Evolutionary conservation across 345 rosid genomes (phyloP).

Genomic region (Eucalyptus pauciflora): DNA sequence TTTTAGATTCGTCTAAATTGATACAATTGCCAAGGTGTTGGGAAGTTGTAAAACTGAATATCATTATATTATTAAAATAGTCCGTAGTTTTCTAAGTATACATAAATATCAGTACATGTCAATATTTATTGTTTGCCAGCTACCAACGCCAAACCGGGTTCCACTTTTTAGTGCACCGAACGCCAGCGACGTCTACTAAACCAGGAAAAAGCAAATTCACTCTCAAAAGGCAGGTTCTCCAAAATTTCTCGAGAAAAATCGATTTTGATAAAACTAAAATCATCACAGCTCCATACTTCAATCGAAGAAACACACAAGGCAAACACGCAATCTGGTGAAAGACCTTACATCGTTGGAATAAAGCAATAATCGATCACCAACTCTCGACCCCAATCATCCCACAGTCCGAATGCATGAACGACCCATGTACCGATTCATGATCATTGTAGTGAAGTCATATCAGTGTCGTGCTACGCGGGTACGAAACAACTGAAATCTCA

Average conservation of each 20-base stretch:
- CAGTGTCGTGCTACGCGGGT: neutral
- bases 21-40: neutral
- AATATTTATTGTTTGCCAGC: neutral
- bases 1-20: neutral
- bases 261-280: neutral
- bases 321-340: neutral
- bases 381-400: neutral
- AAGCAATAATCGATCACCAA: neutral
- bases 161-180: neutral
- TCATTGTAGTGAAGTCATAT: neutral
- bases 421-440: neutral
- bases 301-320: neutral
- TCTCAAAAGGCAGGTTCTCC: neutral
- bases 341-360: neutral
- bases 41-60: neutral
- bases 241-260: neutral
- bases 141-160: neutral
- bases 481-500: neutral
- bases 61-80: neutral
- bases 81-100: neutral
- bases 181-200: neutral
- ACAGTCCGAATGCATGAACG: neutral
- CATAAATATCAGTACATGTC: neutral
- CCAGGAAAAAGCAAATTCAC: neutral
- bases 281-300: neutral